phyloP scores from a whole-genome alignment of 2,329 filamentous ascomycete species.

The Knoxdaviesia capensis region DNA sequence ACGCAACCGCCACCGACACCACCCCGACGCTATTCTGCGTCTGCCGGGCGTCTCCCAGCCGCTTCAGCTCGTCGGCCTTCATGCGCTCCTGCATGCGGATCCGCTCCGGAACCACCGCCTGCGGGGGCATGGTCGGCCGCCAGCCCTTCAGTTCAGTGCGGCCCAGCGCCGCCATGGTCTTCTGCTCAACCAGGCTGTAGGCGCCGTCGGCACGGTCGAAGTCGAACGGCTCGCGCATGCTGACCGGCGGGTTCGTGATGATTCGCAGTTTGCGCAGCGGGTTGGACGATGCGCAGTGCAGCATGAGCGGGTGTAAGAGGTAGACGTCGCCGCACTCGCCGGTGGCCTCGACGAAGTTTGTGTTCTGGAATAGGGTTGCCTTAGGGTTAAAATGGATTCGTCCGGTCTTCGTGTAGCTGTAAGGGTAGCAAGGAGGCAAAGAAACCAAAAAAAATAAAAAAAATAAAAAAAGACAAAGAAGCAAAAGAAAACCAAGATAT shows the following conservation, averaged over 20 bases:
- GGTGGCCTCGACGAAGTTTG: conserved; percentile 30
- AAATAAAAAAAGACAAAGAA: too few relatives aligned
- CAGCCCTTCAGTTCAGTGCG: conserved; percentile 26
- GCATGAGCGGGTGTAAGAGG: conserved; percentile 38
- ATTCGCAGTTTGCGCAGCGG: conserved; percentile 8
- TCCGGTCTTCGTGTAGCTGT: too few relatives aligned
- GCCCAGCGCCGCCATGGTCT: conserved; percentile 28
- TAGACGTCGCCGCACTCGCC: conserved; percentile 35
- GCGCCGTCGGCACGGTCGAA: conserved; percentile 20
- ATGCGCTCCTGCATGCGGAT: conserved; percentile 11
- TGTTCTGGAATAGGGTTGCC: conserved; percentile 7
- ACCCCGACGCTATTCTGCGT: too few relatives aligned
- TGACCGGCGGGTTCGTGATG: conserved; percentile 18
- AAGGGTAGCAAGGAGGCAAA: not conserved
- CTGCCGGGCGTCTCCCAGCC: conserved; percentile 13
- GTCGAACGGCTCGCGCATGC: conserved; percentile 16
- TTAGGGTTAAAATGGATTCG: not conserved
- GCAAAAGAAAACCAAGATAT: too few relatives aligned
- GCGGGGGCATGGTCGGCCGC: conserved; percentile 27
- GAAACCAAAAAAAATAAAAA: not conserved
- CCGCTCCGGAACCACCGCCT: conserved; percentile 22
- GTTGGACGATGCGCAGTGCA: conserved; percentile 28
- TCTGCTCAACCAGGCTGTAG: conserved; percentile 34
- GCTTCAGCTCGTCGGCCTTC: conserved; percentile 17
- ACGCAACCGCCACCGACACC: too few relatives aligned